These are phyloP conservation scores for Cladophialophora exuberans DNA, from an alignment of 2,329 filamentous ascomycete species.

Conservation along the genomic window DNA sequence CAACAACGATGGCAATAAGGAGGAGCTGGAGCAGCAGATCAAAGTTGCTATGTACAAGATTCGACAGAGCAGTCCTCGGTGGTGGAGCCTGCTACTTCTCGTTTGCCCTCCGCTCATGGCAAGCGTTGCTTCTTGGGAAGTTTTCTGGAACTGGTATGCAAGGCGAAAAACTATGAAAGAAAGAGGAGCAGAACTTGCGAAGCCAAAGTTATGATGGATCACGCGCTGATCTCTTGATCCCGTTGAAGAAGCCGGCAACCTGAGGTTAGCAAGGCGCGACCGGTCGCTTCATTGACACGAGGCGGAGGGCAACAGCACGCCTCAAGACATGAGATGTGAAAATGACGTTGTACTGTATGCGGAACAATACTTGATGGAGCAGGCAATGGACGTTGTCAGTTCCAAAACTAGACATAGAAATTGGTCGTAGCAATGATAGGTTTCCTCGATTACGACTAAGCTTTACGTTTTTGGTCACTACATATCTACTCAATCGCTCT, in stretches of 20 bases:
- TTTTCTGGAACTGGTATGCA: conserved; percentile 69
- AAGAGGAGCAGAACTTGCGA: conserved; percentile 42
- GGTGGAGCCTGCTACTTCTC: conserved; percentile 78
- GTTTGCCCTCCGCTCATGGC: conserved; percentile 75
- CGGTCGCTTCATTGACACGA: too few species aligned
- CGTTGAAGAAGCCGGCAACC: background rate
- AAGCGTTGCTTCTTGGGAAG: conserved; percentile 68
- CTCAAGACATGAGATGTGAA: too few species aligned
- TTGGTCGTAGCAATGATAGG: too few species aligned
- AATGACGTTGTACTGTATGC: too few species aligned
- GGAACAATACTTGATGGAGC: too few species aligned
- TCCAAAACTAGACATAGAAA: too few species aligned
- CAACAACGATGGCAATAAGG: conserved; percentile 82
- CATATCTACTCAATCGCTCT: too few species aligned
- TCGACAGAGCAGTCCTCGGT: conserved; percentile 66
- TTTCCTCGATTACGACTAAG: too few species aligned
- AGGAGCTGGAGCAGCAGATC: conserved; percentile 70
- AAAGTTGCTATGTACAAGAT: conserved; percentile 67
- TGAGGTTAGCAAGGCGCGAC: too few species aligned
- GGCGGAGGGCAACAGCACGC: too few species aligned
- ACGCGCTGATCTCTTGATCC: background rate
- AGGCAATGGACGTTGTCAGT: too few species aligned
- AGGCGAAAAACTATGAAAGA: conserved; percentile 60
- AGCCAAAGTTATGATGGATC: conserved; percentile 50
- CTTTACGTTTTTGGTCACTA: too few species aligned